Conservation (phyloP, 164 flowering plant genomes). For the Paratinospora sagittata region DNA sequence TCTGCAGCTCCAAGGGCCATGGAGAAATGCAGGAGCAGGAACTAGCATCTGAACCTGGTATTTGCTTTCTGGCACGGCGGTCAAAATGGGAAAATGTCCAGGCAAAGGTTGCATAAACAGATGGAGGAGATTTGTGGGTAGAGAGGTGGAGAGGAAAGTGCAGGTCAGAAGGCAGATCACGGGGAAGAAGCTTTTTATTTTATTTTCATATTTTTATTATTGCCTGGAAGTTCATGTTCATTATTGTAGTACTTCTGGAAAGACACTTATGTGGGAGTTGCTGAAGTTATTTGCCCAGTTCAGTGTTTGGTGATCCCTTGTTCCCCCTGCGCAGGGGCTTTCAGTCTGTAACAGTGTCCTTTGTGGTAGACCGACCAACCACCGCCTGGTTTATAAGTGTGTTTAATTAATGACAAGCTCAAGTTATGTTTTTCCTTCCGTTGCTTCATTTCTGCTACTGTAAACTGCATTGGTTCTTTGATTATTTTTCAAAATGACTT, state of each 20-base stretch:
- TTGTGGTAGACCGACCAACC: slow-evolving; percentile 7
- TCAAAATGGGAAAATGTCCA: slow-evolving; percentile 1
- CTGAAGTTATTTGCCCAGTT: neutral
- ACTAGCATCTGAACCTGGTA: slow-evolving; percentile 27
- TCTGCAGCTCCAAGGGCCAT: slow-evolving; percentile 73
- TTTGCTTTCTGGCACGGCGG: slow-evolving; percentile 8
- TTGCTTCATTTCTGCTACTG: neutral
- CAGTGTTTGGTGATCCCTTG: slow-evolving; percentile 9
- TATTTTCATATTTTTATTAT: slow-evolving; percentile 13
- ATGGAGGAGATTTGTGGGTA: neutral
- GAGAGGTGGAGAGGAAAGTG: neutral
- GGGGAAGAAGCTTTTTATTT: slow-evolving; percentile 12
- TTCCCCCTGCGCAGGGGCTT: slow-evolving; percentile 1
- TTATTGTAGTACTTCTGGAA: neutral
- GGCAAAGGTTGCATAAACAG: slow-evolving; percentile 3
- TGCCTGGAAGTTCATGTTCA: slow-evolving; percentile 12
- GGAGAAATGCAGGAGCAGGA: slow-evolving; percentile 64
- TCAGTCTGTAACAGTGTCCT: slow-evolving; percentile 5
- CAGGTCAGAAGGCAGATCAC: slow-evolving; percentile 10
- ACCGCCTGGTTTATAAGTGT: neutral
- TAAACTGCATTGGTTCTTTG: no score
- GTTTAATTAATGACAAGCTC: slow-evolving; percentile 1
- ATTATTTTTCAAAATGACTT: no score
- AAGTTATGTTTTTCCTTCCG: neutral
- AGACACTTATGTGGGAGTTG: neutral